Conservation (phyloP, 2,329 filamentous ascomycete species). For the Curvularia lunata region DNA sequence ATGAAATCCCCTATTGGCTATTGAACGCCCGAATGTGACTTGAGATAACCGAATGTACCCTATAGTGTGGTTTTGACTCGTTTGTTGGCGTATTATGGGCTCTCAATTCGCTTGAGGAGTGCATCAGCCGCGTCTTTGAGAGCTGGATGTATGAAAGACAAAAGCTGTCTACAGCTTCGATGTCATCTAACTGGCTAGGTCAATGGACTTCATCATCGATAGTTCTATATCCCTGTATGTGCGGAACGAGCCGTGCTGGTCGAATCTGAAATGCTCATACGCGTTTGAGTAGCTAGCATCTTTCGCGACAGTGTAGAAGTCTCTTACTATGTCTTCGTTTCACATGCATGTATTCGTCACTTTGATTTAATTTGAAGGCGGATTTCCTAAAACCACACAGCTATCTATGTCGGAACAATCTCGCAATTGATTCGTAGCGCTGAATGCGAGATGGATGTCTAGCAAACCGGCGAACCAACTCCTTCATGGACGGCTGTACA, state of each 20-base stretch:
- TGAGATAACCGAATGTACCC: too few species aligned
- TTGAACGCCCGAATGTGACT: not conserved
- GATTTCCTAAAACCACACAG: not conserved
- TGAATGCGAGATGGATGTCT: too few species aligned
- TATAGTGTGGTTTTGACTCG: too few species aligned
- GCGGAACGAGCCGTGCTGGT: slow-evolving; percentile 1
- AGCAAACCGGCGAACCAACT: not conserved
- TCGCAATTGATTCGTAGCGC: too few species aligned
- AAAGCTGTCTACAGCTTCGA: not conserved
- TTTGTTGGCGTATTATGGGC: not conserved
- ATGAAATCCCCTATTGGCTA: not conserved
- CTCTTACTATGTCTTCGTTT: not conserved
- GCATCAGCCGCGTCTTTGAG: not conserved
- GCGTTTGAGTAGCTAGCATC: not conserved
- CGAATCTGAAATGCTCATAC: not conserved
- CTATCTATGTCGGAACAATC: not conserved
- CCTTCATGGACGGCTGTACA: not conserved
- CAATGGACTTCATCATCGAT: not conserved
- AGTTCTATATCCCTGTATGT: not conserved
- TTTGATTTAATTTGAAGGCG: not conserved
- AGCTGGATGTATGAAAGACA: not conserved
- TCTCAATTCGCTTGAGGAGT: not conserved
- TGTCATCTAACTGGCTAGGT: not conserved
- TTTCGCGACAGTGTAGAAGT: not conserved
- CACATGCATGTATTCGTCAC: not conserved